Conservation (phyloP, 352 stramenopile species). For the Globisporangium takayamanum region DNA sequence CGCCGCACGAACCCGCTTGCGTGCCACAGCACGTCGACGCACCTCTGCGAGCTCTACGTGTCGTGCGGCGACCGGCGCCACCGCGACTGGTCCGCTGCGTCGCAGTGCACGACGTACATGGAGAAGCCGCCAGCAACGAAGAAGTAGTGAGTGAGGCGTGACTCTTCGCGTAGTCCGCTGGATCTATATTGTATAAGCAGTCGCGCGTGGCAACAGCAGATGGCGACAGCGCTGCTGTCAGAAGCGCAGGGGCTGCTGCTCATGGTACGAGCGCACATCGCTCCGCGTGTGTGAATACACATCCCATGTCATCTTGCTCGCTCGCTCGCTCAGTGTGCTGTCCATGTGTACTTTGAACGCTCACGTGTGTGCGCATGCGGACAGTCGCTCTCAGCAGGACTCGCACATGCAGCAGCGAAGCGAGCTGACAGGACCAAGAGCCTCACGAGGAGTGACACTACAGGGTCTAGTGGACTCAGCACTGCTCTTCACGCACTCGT, state of each 20-base stretch:
- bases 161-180: neutral
- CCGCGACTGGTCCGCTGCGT: constrained; percentile 72
- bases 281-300: neutral
- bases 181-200: neutral
- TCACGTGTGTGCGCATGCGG: neutral
- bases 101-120: constrained; percentile 70
- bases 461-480: neutral
- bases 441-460: neutral
- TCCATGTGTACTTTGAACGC: neutral
- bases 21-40: constrained; percentile 79
- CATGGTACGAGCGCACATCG: constrained; percentile 3
- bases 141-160: neutral
- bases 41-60: constrained; percentile 80
- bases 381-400: neutral
- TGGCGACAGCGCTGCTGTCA: constrained; percentile 1
- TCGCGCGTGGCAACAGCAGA: neutral
- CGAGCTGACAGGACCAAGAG: neutral
- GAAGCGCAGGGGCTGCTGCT: constrained; percentile 12
- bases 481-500: neutral
- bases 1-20: constrained; percentile 65
- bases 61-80: constrained; percentile 73
- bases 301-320: neutral
- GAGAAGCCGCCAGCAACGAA: constrained; percentile 7
- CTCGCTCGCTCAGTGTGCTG: neutral
- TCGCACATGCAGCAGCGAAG: neutral